These are phyloP conservation scores for Trebouxia sp. DNA, from an alignment of 139 green algal species.

Conservation along the genomic window DNA sequence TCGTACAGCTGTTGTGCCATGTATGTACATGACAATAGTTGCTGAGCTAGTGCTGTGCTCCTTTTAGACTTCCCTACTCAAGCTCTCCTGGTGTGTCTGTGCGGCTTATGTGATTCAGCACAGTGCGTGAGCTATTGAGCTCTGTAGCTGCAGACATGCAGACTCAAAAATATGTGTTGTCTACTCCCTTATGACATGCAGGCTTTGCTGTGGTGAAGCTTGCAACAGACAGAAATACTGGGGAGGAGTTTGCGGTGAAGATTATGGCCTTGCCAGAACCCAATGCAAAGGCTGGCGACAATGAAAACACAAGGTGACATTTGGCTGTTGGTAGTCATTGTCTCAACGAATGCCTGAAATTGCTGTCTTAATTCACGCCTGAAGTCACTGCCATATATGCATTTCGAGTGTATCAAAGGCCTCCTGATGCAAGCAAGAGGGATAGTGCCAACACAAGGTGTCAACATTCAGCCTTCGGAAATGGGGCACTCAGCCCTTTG, in stretches of 20 bases:
- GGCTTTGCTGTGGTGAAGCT: slow-evolving; percentile 87
- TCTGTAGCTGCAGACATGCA: too few species aligned
- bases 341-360: neutral
- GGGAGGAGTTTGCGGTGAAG: slow-evolving; percentile 79
- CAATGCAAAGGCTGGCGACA: slow-evolving; percentile 57
- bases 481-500: neutral
- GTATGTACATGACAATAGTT: too few species aligned
- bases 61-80: too few species aligned
- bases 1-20: too few species aligned
- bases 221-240: slow-evolving; percentile 61
- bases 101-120: too few species aligned
- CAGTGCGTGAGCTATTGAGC: too few species aligned
- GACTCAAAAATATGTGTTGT: neutral
- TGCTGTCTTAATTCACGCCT: too few species aligned
- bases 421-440: neutral
- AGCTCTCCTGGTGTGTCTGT: too few species aligned
- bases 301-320: slow-evolving; percentile 64
- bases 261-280: slow-evolving; percentile 82
- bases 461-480: neutral
- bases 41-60: too few species aligned
- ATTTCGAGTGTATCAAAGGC: too few species aligned
- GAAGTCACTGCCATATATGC: too few species aligned
- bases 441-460: too few species aligned
- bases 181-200: slow-evolving; percentile 25
- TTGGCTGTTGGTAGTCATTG: neutral